Evolutionary conservation across 768 basidiomycete genomes (phyloP), one percentile per base, ranked within the genome.

Genomic region (Suillus discolor): DNA sequence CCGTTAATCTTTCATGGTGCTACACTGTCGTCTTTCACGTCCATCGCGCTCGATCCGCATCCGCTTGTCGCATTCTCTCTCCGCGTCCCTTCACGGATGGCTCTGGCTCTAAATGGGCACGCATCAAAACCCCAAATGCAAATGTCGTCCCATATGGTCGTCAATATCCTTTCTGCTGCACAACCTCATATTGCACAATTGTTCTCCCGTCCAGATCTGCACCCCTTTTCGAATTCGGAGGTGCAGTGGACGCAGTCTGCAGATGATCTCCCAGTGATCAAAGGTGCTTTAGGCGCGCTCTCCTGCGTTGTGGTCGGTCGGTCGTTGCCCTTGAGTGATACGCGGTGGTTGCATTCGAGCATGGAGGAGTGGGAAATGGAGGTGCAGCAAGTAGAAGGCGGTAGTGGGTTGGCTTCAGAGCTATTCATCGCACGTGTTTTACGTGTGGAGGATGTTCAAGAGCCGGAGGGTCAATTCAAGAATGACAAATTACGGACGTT

Each of bases 21-120:
- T 25, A 98, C 96, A 1, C 83, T 99, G 39, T 96, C 96, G 11
- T 97, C 95, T 1, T 95, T 99, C 74, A 88, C 94, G 25, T 95
- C 94, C 36, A 88, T 98, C 72, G 88, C 96, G 3, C 87, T 99
- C 83, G 87, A 94, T 69, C 96, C 96, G 2, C 81, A 88, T 69
- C 94, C 96, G 0, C 85, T 97, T 64, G 85, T 99, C 71, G 85
- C 94, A 0, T 99, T 98, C 75, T 90, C 95, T 20, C 84, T 99
- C 23, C 90, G 94, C 41, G 83, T 94, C 20, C 96, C 96, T 5
- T 97, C 95, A 0, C 84, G 94, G 4, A 92, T 97, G 87, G 94
- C 95, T 0, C 78, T 82, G 3, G 79, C 86, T 1, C 82, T 92
- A 34, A 78, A 79, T 62, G 62, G 80, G 2, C 69, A 67, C 66